These are phyloP conservation scores for Fusarium nanum DNA, from an alignment of 2,329 filamentous ascomycete genomes.

Conservation along the genomic window DNA sequence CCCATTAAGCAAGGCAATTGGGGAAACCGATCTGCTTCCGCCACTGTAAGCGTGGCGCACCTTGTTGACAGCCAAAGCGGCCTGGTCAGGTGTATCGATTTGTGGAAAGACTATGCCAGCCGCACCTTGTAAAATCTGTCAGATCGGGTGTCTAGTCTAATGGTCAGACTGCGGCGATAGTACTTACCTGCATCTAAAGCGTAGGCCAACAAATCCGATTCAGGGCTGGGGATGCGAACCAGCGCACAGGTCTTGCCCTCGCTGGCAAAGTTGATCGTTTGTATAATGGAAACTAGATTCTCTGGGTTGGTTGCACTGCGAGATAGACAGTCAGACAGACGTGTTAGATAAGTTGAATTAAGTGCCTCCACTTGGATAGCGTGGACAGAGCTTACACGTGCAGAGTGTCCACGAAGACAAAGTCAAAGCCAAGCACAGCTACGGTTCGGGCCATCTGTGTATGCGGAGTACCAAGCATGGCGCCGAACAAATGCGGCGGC, in stretches of 20 bases:
- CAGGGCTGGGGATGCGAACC: background rate
- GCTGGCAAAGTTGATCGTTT: conserved; percentile 7
- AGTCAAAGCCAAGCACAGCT: conserved; percentile 7
- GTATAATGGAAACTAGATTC: conserved; percentile 1
- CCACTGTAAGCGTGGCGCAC: background rate
- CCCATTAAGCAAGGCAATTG: background rate
- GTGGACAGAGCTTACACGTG: background rate
- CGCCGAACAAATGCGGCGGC: background rate
- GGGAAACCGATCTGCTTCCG: background rate
- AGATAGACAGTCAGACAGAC: background rate
- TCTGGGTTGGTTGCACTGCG: background rate
- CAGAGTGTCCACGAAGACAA: conserved; percentile 2
- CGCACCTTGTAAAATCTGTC: background rate
- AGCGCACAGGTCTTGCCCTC: background rate
- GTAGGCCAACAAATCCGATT: conserved; percentile 2
- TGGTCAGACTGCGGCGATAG: background rate
- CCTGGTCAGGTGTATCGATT: conserved; percentile 4
- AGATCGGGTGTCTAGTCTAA: background rate
- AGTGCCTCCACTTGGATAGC: background rate
- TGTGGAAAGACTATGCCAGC: conserved; percentile 4
- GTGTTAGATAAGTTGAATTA: background rate
- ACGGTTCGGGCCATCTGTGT: background rate
- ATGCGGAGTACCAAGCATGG: conserved; percentile 1
- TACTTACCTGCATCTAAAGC: conserved; percentile 10
- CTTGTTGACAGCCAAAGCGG: background rate